phyloP scores from a whole-genome alignment of 164 flowering plant genomes.

The Platanus orientalis region DNA sequence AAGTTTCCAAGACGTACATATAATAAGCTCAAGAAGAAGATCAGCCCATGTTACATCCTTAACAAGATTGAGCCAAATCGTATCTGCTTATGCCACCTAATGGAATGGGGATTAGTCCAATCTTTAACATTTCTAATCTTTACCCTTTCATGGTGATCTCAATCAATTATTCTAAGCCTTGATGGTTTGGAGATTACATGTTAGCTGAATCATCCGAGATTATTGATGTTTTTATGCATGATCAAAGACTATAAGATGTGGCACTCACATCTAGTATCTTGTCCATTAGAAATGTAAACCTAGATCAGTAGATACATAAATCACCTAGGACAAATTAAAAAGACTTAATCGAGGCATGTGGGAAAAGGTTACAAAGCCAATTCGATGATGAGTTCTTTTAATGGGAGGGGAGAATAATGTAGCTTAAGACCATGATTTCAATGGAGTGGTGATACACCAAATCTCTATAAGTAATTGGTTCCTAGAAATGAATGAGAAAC shows the following conservation, averaged over 20 bases:
- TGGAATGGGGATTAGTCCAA: background rate
- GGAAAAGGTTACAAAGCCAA: too few species aligned
- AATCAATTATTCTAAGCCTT: background rate
- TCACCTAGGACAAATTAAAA: too few species aligned
- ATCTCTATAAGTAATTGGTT: too few species aligned
- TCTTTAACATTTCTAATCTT: slow-evolving; percentile 1
- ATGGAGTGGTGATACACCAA: too few species aligned
- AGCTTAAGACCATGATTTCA: too few species aligned
- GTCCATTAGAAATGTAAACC: slow-evolving; percentile 1
- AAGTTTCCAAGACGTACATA: background rate
- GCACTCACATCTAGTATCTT: background rate
- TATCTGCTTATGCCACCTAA: background rate
- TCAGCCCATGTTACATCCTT: background rate
- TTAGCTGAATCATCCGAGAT: background rate
- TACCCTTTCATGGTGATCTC: slow-evolving; percentile 1
- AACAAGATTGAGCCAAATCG: background rate
- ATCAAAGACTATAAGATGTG: background rate
- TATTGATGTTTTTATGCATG: background rate
- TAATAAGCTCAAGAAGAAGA: slow-evolving; percentile 5
- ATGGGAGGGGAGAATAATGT: too few species aligned
- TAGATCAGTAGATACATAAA: background rate
- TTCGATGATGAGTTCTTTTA: too few species aligned
- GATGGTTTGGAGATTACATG: background rate
- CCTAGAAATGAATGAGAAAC: too few species aligned
- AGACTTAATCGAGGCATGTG: too few species aligned